A percentile compares a stretch with the other conserved stretches of the same genome.
Conservation (phyloP, 495 filamentous ascomycete species). For the Penicillium daleae region DNA sequence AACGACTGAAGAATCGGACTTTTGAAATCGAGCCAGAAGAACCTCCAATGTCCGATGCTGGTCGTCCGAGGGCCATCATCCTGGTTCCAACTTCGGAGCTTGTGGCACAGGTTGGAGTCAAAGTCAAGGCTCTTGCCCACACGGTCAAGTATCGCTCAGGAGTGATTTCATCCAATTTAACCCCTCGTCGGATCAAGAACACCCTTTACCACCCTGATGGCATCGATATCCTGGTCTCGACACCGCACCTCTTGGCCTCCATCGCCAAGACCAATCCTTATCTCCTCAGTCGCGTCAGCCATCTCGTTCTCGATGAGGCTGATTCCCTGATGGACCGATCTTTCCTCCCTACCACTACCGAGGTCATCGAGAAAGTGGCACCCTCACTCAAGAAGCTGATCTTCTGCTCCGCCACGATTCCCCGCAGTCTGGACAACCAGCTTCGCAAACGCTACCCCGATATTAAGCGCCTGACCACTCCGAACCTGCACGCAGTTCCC, state of each 20-base stretch:
- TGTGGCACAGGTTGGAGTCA: constrained; percentile 79
- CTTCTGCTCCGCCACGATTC: constrained; percentile 96
- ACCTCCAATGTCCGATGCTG: constrained; percentile 62
- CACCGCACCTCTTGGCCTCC: constrained; percentile 83
- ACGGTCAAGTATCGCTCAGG: constrained; percentile 79
- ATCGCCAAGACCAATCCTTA: constrained; percentile 87
- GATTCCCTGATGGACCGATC: constrained; percentile 93
- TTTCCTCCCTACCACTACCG: constrained; percentile 79
- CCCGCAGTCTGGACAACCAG: constrained; percentile 79
- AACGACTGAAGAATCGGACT: constrained; percentile 51
- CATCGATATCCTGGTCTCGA: constrained; percentile 84
- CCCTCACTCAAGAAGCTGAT: constrained; percentile 87
- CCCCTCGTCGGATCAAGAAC: constrained; percentile 78
- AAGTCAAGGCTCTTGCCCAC: constrained; percentile 82
- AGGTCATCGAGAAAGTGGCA: constrained; percentile 74
- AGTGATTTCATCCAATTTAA: constrained; percentile 75
- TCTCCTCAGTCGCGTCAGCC: constrained; percentile 80
- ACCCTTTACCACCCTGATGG: constrained; percentile 79
- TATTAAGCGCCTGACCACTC: constrained; percentile 83
- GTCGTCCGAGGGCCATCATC: constrained; percentile 80
- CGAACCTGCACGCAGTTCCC: constrained; percentile 93
- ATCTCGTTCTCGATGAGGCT: constrained; percentile 91
- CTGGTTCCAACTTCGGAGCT: constrained; percentile 94
- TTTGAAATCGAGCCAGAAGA: constrained; percentile 59
- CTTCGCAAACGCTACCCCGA: constrained; percentile 81